A percentile compares a stretch with the other conserved stretches of the same genome.
Conservation (phyloP, 129 eudicot species). For the Deinandra increscens region DNA sequence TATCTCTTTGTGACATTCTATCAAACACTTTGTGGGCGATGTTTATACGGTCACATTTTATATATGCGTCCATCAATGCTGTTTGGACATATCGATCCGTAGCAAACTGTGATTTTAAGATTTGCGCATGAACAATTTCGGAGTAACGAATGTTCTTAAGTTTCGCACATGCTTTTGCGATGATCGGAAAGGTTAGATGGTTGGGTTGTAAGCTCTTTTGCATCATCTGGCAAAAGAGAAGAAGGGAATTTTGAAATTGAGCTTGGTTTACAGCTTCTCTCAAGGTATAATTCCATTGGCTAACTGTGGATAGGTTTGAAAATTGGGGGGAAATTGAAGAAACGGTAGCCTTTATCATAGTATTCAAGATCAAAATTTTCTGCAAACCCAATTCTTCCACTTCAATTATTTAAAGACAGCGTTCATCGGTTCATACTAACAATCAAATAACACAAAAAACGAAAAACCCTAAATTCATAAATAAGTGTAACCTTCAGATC, state of each 20-base stretch:
- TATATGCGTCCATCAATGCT: slow-evolving; percentile 63
- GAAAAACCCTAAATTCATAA: not conserved
- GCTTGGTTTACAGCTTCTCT: slow-evolving; percentile 52
- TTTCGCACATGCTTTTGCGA: slow-evolving; percentile 77
- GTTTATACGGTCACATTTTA: slow-evolving; percentile 43
- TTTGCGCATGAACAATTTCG: slow-evolving; percentile 51
- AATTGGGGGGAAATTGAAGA: slow-evolving; percentile 35
- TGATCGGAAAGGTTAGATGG: slow-evolving; percentile 58
- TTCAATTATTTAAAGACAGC: not conserved
- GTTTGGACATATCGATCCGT: slow-evolving; percentile 62
- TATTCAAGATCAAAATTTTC: slow-evolving; percentile 18
- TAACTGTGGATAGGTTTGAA: slow-evolving; percentile 28
- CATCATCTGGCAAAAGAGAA: slow-evolving; percentile 56
- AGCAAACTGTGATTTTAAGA: slow-evolving; percentile 44
- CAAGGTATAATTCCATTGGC: slow-evolving; percentile 54
- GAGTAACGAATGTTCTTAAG: slow-evolving; percentile 32
- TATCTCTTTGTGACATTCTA: slow-evolving; percentile 59
- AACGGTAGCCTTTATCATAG: slow-evolving; percentile 37
- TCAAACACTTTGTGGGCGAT: slow-evolving; percentile 54
- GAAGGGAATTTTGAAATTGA: slow-evolving; percentile 46
- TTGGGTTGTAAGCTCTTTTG: slow-evolving; percentile 46
- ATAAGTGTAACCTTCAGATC: not conserved
- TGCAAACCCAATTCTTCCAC: slow-evolving; percentile 26
- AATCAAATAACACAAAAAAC: not conserved
- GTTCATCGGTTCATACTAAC: not conserved